phyloP scores from a whole-genome alignment of 257 asterid species.

The Parsonsia alboflavescens region DNA sequence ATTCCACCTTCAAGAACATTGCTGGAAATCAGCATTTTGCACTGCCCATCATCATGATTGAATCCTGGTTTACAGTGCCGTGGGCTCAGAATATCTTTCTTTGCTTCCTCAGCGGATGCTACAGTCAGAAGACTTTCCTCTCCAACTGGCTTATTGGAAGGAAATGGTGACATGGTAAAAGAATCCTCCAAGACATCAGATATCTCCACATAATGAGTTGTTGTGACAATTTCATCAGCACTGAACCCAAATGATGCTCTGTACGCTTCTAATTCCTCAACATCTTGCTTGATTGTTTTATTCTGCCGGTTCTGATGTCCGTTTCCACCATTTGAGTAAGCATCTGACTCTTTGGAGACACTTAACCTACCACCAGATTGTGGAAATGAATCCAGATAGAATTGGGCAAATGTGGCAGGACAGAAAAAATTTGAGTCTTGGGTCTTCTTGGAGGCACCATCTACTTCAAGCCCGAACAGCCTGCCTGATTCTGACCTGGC shows the following conservation, averaged over 20 bases:
- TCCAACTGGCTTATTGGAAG: conserved; percentile 33
- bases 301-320: conserved; percentile 69
- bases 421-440: conserved; percentile 93
- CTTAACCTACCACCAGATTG: conserved; percentile 92
- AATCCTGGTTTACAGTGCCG: conserved; percentile 39
- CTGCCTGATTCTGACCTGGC: conserved; percentile 55
- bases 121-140: conserved; percentile 36
- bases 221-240: conserved; percentile 89
- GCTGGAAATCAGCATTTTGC: conserved; percentile 24
- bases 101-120: conserved; percentile 29
- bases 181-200: conserved; percentile 72
- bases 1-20: conserved; percentile 37
- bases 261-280: conserved; percentile 91
- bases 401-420: conserved; percentile 98
- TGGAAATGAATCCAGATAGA: conserved; percentile 70
- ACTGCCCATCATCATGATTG: conserved; percentile 23
- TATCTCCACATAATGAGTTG: conserved; percentile 83
- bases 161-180: conserved; percentile 60
- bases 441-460: conserved; percentile 45
- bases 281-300: conserved; percentile 66
- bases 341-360: conserved; percentile 83
- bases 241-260: conserved; percentile 98
- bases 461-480: conserved; percentile 33
- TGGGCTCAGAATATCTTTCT: conserved; percentile 32
- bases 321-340: conserved; percentile 56